Conservation (phyloP, 805 yeast species). For the Ogataea henricii region DNA sequence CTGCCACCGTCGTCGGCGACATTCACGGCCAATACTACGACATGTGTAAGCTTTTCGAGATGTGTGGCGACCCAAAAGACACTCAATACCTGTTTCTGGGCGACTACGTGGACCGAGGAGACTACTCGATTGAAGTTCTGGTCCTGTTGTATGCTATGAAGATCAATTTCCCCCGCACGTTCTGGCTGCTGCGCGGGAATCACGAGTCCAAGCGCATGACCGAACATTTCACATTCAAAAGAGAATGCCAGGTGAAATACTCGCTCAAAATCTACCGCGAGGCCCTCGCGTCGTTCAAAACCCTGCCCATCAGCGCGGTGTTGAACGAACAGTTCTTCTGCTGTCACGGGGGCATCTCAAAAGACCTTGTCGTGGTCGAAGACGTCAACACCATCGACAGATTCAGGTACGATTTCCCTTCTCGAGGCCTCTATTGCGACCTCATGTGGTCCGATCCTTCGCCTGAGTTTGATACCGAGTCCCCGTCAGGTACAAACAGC, state of each 20-base stretch:
- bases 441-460: constrained; percentile 94
- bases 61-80: constrained; percentile 81
- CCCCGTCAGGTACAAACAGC: constrained; percentile 39
- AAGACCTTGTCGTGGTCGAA: constrained; percentile 68
- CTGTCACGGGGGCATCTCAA: constrained; percentile 94
- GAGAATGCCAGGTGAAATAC: constrained; percentile 88
- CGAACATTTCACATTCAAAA: constrained; percentile 89
- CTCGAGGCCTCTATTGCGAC: constrained; percentile 91
- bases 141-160: constrained; percentile 78
- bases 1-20: constrained; percentile 94
- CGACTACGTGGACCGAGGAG: constrained; percentile 95
- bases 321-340: constrained; percentile 93
- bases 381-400: constrained; percentile 73
- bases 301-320: constrained; percentile 87
- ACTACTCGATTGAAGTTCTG: constrained; percentile 83
- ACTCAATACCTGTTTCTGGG: constrained; percentile 87
- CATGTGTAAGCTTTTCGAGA: constrained; percentile 83
- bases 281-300: constrained; percentile 75
- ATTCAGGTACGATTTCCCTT: constrained; percentile 82
- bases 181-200: constrained; percentile 88
- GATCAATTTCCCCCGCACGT: constrained; percentile 67
- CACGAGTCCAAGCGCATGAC: constrained; percentile 95
- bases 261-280: constrained; percentile 63
- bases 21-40: constrained; percentile 97
- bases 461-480: constrained; percentile 71